Evolutionary conservation across 2,329 filamentous ascomycete species (phyloP).

Genomic region (Rutstroemia sydowiana): DNA sequence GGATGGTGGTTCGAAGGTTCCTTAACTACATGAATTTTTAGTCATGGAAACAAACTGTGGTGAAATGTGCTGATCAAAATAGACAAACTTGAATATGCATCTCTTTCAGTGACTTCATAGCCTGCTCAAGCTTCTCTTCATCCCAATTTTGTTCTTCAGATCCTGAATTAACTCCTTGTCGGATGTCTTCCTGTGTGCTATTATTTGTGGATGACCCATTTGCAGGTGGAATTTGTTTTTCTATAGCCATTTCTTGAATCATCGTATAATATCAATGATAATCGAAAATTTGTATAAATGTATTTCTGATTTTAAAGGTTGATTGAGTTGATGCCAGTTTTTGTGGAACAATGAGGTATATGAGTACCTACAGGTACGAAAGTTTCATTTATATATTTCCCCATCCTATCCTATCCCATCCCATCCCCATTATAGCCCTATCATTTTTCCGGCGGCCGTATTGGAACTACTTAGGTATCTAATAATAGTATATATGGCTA

Average conservation of each 20-base stretch:
- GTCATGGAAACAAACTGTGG: not conserved
- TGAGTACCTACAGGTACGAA: too few relatives aligned
- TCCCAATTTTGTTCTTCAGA: slow-evolving; percentile 27
- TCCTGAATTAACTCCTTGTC: not conserved
- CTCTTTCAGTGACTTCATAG: slow-evolving; percentile 28
- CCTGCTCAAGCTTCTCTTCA: slow-evolving; percentile 27
- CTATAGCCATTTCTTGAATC: not conserved
- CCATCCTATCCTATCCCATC: too few relatives aligned
- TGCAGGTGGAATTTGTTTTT: not conserved
- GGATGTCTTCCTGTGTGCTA: not conserved
- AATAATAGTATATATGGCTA: too few relatives aligned
- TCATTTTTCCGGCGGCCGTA: too few relatives aligned
- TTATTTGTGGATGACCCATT: not conserved
- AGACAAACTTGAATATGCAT: slow-evolving; percentile 31
- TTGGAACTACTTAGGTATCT: too few relatives aligned
- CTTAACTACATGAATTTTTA: slow-evolving; percentile 35
- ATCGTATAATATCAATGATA: too few relatives aligned
- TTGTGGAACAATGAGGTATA: not conserved
- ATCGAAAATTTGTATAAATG: too few relatives aligned
- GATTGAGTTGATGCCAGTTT: not conserved
- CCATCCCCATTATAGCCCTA: too few relatives aligned
- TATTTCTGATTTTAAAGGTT: too few relatives aligned
- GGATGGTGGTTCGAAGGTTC: slow-evolving; percentile 41
- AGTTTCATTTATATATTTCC: too few relatives aligned
- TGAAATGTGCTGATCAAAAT: not conserved